Evolutionary conservation across 2,329 filamentous ascomycete genomes (phyloP), one percentile per base, ranked within the genome.

Genomic region (Colletotrichum sp.): DNA sequence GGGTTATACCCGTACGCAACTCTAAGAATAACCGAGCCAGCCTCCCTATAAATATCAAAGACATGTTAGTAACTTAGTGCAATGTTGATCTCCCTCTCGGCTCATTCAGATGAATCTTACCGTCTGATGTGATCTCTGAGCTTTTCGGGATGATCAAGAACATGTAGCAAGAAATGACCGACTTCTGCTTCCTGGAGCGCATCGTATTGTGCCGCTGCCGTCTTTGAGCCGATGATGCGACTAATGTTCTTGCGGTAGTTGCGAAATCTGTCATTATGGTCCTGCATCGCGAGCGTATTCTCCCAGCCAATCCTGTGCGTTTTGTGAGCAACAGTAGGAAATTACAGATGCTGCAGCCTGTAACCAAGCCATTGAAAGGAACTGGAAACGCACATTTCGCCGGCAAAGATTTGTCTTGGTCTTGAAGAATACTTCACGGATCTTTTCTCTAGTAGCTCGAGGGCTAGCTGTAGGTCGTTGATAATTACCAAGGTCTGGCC

Each of bases 221-320:
- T 71, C 44, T 86, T 86, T 1, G 87, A 86, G 1, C 89, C 89
- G 8, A 91, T 81, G 15, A 87, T 82, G n/a, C 84, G 83, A 30
- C 83, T 81, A 55, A 88, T 83, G 12, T 86, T 83, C 79, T 87
- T 90, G 13, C 89, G 87, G 63, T 88, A 84, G 4, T 81, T 81
- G 32, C 83, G 83, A 24, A 86, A 85, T 8, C 79, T 83, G 16
- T 83, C 80, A 12, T 84, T 83, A 68, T 88, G 86, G 15, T 80
- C 80, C 26, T 81, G 49, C 79, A 21, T 86, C 72, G 4, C 82
- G 82, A 3, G 87, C 76, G 0, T 82, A 21, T 86, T 79, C 9
- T 83, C 83, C 84, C 82, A 88, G 8, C 86, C 87, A 10, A 84
- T 69, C 39, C 74, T 76, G 44, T 15, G 30, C 4, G 7, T 10